These are phyloP conservation scores for Aspergillus cavernicola DNA, from an alignment of 495 filamentous ascomycete species.

Conservation along the genomic window DNA sequence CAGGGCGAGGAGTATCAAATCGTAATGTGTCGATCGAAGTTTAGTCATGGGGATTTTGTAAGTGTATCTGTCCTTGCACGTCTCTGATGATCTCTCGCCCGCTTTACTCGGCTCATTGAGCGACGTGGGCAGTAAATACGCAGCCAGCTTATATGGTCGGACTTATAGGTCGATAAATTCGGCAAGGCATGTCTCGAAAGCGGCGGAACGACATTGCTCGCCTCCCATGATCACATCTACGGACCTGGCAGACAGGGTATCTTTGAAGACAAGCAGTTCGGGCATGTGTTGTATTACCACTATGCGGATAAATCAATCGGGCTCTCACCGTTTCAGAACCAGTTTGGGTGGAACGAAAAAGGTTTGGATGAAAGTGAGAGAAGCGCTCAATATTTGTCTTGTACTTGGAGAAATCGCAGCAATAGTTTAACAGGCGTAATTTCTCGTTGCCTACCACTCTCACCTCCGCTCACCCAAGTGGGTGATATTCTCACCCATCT, in stretches of 20 bases:
- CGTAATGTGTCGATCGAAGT: conserved; percentile 54
- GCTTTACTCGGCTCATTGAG: too few relatives aligned
- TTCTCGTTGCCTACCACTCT: too few relatives aligned
- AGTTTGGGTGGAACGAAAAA: conserved; percentile 69
- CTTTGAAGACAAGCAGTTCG: conserved; percentile 38
- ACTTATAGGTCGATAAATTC: conserved; percentile 46
- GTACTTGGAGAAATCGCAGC: too few relatives aligned
- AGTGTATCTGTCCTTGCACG: conserved; percentile 7
- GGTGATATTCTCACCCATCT: too few relatives aligned
- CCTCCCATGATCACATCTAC: conserved; percentile 59
- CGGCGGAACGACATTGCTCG: conserved; percentile 63
- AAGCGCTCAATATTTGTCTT: too few relatives aligned
- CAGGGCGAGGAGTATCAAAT: conserved; percentile 64
- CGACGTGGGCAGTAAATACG: too few relatives aligned
- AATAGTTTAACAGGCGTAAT: too few relatives aligned
- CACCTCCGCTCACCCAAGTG: too few relatives aligned
- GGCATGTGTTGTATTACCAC: conserved; percentile 67
- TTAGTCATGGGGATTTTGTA: conserved; percentile 54
- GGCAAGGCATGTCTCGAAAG: conserved; percentile 52
- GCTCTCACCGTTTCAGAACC: conserved; percentile 47
- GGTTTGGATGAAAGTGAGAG: too few relatives aligned
- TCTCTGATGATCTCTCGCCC: too few relatives aligned
- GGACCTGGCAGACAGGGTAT: conserved; percentile 66
- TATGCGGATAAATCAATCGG: conserved; percentile 59
- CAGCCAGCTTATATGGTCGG: too few relatives aligned